Base-by-base conservation (phyloP, 495 filamentous ascomycete genomes). In the Glonium stellatum region DNA sequence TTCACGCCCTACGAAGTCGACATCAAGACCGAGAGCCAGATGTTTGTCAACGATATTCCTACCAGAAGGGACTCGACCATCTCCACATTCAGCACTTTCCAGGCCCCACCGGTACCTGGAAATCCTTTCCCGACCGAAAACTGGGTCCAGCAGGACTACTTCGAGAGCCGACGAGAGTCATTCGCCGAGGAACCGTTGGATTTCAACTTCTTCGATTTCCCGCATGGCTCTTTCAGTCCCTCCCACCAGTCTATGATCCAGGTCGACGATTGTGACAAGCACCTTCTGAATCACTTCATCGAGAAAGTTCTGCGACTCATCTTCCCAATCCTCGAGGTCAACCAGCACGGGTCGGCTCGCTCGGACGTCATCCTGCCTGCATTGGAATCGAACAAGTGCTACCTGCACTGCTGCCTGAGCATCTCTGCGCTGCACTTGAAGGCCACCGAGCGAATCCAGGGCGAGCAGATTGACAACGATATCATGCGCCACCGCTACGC, bases 361-460 rank as follows among this genome's bases (percentile, higher is more conserved):
- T 83, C 88, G 0, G 84, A 90, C 61, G 82, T 95, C 36, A 85
- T 98, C 66, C 79, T 98, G 1, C 87, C 84, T 1, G 85, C 92
- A 19, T 77, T 98, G 23, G 87, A 91, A 68, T 88, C 80, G 54
- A 98, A 97, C 81, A 91, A 89, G 70, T 87, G 82, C 61, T 98
- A 97, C 73, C 79, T 96, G 18, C 92, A 96, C 76, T 97, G 92
- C 75, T 97, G 93, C 74, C 77, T 98, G 58, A 96, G 91, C 78
- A 92, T 96, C 62, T 81, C 93, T 13, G 92, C 92, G n/a, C 87
- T 95, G 66, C 93, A 98, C 73, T 84, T 87, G 67, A 97, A 97
- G 77, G 85, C 89, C 0, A 88, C 86, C 13, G 76, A 82, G 54
- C 75, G 84, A 31, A 71, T 89, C 19, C 75, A 78, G 44, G 83